phyloP scores from a whole-genome alignment of 2,329 filamentous ascomycete genomes.

The Talaromyces piceae region DNA sequence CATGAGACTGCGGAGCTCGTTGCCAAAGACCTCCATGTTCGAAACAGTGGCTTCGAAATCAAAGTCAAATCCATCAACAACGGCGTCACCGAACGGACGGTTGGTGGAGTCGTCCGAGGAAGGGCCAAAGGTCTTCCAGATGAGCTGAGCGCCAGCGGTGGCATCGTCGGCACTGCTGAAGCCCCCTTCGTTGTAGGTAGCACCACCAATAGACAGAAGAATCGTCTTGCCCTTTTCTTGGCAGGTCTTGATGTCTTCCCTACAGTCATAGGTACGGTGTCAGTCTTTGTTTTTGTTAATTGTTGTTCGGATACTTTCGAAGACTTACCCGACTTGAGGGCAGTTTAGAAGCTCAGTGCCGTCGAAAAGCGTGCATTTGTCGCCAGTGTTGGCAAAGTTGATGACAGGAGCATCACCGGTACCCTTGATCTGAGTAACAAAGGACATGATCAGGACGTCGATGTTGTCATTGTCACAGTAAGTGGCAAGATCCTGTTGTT shows the following conservation, averaged over 20 bases:
- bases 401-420: constrained; percentile 44
- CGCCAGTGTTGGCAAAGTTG: constrained; percentile 60
- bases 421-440: constrained; percentile 36
- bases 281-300: constrained; percentile 2
- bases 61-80: constrained; percentile 69
- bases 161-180: constrained; percentile 51
- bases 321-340: constrained; percentile 54
- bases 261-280: constrained; percentile 21
- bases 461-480: constrained; percentile 47
- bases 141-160: constrained; percentile 48
- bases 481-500: constrained; percentile 49
- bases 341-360: constrained; percentile 55
- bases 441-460: constrained; percentile 15
- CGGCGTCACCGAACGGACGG: constrained; percentile 59
- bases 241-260: constrained; percentile 48
- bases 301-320: not conserved
- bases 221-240: constrained; percentile 63
- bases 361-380: constrained; percentile 52
- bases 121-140: constrained; percentile 68
- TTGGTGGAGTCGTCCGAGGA: constrained; percentile 37
- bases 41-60: constrained; percentile 58
- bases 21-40: constrained; percentile 57
- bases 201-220: constrained; percentile 63
- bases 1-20: constrained; percentile 50
- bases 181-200: constrained; percentile 61